Conservation (phyloP, 2,329 filamentous ascomycete genomes). For the Fusarium lyarnte region DNA sequence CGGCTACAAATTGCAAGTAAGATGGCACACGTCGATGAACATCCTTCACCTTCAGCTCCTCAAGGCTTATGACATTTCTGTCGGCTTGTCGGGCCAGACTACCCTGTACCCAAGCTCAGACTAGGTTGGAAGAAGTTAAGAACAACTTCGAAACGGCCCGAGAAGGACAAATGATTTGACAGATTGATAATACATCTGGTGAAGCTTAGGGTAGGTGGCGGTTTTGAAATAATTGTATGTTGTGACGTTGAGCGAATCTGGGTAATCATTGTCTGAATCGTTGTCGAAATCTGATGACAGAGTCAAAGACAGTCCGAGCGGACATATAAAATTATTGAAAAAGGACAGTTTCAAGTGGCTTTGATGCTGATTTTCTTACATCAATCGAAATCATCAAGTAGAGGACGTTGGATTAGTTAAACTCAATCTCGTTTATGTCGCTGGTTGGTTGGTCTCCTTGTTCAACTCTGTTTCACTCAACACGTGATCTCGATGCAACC, state of each 20-base stretch:
- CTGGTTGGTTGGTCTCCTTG: background rate
- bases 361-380: accelerated
- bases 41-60: background rate
- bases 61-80: background rate
- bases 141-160: background rate
- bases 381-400: accelerated
- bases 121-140: background rate
- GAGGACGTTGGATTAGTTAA: background rate
- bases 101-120: background rate
- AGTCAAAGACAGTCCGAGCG: accelerated
- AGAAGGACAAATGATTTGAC: too few species aligned
- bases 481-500: background rate
- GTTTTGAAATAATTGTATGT: too few species aligned
- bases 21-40: background rate
- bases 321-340: too few species aligned
- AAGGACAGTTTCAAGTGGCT: accelerated
- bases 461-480: background rate
- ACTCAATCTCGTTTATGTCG: background rate
- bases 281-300: too few species aligned
- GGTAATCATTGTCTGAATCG: too few species aligned
- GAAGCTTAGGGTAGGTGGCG: accelerated
- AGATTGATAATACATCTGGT: accelerated
- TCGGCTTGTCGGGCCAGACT: background rate
- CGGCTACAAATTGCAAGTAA: background rate
- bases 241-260: accelerated